These are phyloP conservation scores for Lentinus tigrinus DNA, from an alignment of 768 basidiomycete species.

Conservation along the genomic window DNA sequence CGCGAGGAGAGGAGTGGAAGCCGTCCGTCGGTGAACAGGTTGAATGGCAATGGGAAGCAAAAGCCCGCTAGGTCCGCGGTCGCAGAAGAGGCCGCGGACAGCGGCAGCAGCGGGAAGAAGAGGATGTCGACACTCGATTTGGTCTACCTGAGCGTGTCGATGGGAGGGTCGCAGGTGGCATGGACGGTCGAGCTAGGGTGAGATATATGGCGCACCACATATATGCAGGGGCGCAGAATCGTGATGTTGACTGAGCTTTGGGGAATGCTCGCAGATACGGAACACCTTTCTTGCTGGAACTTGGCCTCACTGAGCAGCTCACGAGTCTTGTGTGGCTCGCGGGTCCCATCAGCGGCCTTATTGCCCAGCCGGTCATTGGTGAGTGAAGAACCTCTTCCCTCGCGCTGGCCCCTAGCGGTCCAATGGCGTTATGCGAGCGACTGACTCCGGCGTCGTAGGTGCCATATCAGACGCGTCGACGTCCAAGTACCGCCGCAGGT, in stretches of 20 bases:
- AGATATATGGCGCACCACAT: constrained; percentile 30
- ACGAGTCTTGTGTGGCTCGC: constrained; percentile 96
- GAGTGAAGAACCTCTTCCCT: constrained; percentile 12
- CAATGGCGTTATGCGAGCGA: not conserved
- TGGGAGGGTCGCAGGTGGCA: constrained; percentile 92
- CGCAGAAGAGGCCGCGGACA: not conserved
- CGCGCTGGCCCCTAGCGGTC: not conserved
- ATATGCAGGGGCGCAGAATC: not conserved
- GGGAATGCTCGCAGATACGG: constrained; percentile 65
- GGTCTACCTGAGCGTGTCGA: constrained; percentile 81
- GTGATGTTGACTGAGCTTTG: not conserved
- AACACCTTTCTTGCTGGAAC: constrained; percentile 84
- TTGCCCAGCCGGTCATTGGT: constrained; percentile 99
- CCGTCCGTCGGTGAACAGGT: not conserved
- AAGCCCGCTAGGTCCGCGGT: not conserved
- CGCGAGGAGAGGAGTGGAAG: constrained; percentile 2
- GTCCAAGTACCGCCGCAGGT: constrained; percentile 87
- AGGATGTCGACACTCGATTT: constrained; percentile 43
- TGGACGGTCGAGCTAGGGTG: constrained; percentile 97
- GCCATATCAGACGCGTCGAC: constrained; percentile 93
- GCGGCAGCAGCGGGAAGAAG: constrained; percentile 17
- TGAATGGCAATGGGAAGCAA: constrained; percentile 1
- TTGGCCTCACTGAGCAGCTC: constrained; percentile 82
- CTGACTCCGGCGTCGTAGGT: constrained; percentile 43
- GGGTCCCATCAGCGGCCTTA: constrained; percentile 90